A percentile compares a stretch with the other conserved stretches of the same genome.
phyloP scores from a whole-genome alignment of 345 rosid species.

The Hibiscus trionum region DNA sequence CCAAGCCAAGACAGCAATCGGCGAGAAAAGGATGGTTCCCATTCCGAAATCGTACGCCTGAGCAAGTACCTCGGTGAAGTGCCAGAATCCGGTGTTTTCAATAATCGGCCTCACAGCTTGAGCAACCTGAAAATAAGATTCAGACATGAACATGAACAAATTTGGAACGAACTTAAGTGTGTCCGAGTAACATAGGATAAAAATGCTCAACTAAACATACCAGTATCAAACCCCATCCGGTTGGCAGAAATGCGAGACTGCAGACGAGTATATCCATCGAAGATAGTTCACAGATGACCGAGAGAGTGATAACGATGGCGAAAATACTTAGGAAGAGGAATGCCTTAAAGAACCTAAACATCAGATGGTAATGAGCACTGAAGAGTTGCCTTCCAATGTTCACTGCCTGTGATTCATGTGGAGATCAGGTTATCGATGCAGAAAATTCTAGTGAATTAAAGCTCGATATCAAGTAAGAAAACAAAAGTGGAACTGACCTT shows the following conservation, averaged over 20 bases:
- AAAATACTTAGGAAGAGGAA: slow-evolving; percentile 72
- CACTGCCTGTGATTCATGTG: slow-evolving; percentile 56
- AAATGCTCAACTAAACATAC: slow-evolving; percentile 27
- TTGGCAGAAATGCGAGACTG: slow-evolving; percentile 84
- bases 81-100: slow-evolving; percentile 66
- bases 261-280: slow-evolving; percentile 66
- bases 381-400: slow-evolving; percentile 74
- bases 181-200: background rate
- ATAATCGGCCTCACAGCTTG: slow-evolving; percentile 85
- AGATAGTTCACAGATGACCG: slow-evolving; percentile 63
- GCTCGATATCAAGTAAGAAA: background rate
- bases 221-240: slow-evolving; percentile 95
- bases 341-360: slow-evolving; percentile 70
- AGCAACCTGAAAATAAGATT: slow-evolving; percentile 47
- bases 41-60: slow-evolving; percentile 90
- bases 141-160: background rate
- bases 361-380: slow-evolving; percentile 65
- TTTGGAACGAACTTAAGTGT: background rate
- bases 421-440: slow-evolving; percentile 6
- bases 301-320: slow-evolving; percentile 53
- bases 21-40: slow-evolving; percentile 78
- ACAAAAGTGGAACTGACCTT: slow-evolving; percentile 41
- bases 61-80: slow-evolving; percentile 62
- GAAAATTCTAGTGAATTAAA: background rate
- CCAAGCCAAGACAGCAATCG: slow-evolving; percentile 85